Conservation (phyloP, 2,329 filamentous ascomycete genomes). For the Ophiostoma angusticollis region DNA sequence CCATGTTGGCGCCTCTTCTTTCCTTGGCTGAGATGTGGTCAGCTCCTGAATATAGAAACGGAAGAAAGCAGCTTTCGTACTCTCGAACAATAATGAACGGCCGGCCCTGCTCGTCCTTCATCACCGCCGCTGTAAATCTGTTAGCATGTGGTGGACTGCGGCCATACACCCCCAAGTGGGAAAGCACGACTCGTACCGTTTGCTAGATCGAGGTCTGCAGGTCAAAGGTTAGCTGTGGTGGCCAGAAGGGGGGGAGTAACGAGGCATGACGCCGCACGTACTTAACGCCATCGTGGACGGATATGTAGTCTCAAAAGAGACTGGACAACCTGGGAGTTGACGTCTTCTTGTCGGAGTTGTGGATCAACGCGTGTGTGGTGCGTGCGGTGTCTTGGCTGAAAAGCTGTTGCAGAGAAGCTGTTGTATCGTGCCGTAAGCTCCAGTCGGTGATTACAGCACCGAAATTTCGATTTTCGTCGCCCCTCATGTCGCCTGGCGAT, state of each 20-base stretch:
- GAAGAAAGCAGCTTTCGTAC: constrained; percentile 37
- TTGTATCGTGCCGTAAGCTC: no score
- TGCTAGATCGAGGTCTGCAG: constrained; percentile 64
- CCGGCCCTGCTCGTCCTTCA: constrained; percentile 95
- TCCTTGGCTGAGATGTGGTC: constrained; percentile 53
- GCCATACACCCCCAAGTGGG: not conserved
- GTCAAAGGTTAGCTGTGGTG: constrained; percentile 14
- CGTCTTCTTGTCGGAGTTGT: not conserved
- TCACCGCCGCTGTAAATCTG: constrained; percentile 44
- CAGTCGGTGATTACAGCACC: no score
- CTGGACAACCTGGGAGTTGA: constrained; percentile 1
- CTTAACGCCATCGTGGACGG: constrained; percentile 44
- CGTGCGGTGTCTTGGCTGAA: no score
- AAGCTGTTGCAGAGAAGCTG: no score
- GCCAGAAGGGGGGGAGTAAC: constrained; percentile 14
- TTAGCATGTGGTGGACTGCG: constrained; percentile 1
- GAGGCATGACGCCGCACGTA: constrained; percentile 24
- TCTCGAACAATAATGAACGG: constrained; percentile 98
- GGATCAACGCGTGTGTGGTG: not conserved
- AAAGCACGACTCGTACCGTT: constrained; percentile 48
- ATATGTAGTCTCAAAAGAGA: constrained; percentile 1
- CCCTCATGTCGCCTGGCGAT: not conserved
- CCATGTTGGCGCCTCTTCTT: constrained; percentile 96
- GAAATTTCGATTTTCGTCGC: no score
- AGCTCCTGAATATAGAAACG: not conserved